Evolutionary conservation across 768 basidiomycete species (phyloP).

Genomic region (Suillus sp.): DNA sequence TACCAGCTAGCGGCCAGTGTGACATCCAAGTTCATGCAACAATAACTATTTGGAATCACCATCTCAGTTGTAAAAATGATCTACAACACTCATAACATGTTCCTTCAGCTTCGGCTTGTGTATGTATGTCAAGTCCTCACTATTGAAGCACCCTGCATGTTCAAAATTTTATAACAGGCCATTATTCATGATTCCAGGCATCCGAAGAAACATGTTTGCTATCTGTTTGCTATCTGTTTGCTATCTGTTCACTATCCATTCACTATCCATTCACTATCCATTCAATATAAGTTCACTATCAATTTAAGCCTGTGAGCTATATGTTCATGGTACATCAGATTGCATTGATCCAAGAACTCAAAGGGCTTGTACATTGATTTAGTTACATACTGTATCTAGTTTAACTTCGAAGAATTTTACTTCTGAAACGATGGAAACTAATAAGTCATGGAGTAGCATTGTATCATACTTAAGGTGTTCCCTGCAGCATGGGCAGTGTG

Average conservation of each 20-base stretch:
- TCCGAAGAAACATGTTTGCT: background rate
- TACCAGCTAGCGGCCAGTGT: too few relatives aligned
- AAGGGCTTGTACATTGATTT: background rate
- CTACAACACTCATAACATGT: too few relatives aligned
- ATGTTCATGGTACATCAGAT: too few relatives aligned
- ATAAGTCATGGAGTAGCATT: background rate
- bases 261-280: background rate
- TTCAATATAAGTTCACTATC: background rate
- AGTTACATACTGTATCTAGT: constrained; percentile 5
- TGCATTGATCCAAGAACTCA: too few relatives aligned
- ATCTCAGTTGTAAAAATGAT: too few relatives aligned
- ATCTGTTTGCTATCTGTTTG: background rate
- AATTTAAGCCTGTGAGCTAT: background rate
- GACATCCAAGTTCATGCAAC: too few relatives aligned
- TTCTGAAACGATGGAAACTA: background rate
- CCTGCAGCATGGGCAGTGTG: background rate
- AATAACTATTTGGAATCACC: too few relatives aligned
- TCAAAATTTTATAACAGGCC: background rate
- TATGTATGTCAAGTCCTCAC: background rate
- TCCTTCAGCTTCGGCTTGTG: background rate
- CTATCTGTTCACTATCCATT: background rate
- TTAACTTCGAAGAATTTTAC: constrained; percentile 7
- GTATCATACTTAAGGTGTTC: background rate
- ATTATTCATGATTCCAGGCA: background rate
- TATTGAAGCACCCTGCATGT: background rate